Conservation (phyloP, 805 yeast species). For the Millerozyma acaciae region DNA sequence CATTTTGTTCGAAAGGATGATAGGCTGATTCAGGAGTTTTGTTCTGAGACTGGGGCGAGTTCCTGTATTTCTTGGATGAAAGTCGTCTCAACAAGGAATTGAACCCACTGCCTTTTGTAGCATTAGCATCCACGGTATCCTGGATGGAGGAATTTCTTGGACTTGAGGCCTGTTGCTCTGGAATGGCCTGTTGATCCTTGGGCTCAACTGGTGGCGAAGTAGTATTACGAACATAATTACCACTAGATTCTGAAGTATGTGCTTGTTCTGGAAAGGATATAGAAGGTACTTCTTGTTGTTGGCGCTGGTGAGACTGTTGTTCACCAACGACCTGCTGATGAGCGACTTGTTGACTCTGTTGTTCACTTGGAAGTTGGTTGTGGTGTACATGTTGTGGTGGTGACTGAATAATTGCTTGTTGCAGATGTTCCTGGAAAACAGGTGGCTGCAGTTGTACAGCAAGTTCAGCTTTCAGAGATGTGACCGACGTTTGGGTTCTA, state of each 20-base stretch:
- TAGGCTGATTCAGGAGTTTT: slow-evolving; percentile 6
- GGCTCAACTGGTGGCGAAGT: slow-evolving; percentile 10
- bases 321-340: not conserved
- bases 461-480: too few relatives aligned
- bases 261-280: slow-evolving; percentile 38
- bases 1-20: slow-evolving; percentile 5
- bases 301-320: slow-evolving; percentile 3
- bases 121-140: slow-evolving; percentile 34
- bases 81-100: slow-evolving; percentile 35
- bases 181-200: slow-evolving; percentile 11
- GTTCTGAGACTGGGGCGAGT: slow-evolving; percentile 9
- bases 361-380: not conserved
- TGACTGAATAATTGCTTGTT: too few relatives aligned
- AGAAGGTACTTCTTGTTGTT: slow-evolving; percentile 13
- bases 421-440: too few relatives aligned
- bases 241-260: slow-evolving; percentile 26
- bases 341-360: not conserved
- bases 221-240: slow-evolving; percentile 11
- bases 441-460: too few relatives aligned
- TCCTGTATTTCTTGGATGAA: slow-evolving; percentile 29
- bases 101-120: slow-evolving; percentile 23
- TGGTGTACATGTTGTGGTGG: too few relatives aligned
- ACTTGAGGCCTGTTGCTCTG: slow-evolving; percentile 27
- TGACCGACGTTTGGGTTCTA: slow-evolving; percentile 7
- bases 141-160: slow-evolving; percentile 17